Conservation (phyloP, 2,329 filamentous ascomycete genomes). For the Fusarium continuum region DNA sequence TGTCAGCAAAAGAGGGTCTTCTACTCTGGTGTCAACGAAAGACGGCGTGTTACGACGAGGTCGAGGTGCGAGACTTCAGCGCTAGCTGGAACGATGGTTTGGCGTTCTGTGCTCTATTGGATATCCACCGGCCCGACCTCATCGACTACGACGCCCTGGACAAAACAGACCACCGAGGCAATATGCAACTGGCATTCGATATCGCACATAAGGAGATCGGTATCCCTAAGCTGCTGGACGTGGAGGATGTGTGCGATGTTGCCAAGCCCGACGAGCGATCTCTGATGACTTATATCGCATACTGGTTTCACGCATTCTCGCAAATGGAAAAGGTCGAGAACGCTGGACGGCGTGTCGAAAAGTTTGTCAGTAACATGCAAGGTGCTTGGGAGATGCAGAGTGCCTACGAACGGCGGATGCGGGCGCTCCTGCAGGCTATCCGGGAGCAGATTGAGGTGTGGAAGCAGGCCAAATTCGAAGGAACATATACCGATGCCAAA, state of each 20-base stretch:
- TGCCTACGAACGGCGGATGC: conserved; percentile 91
- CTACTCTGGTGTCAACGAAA: conserved; percentile 98
- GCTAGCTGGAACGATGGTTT: conserved; percentile 96
- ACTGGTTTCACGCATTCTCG: conserved; percentile 99
- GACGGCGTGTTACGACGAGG: conserved; percentile 97
- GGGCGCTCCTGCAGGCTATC: conserved; percentile 79
- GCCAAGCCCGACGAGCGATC: conserved; percentile 94
- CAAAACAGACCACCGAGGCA: conserved; percentile 91
- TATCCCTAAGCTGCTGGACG: conserved; percentile 93
- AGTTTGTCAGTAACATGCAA: conserved; percentile 99
- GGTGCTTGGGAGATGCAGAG: conserved; percentile 99
- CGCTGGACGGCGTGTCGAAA: conserved; percentile 93
- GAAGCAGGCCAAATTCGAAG: conserved; percentile 84
- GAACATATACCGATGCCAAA: conserved; percentile 93
- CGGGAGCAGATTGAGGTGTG: conserved; percentile 77
- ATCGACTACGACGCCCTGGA: conserved; percentile 97
- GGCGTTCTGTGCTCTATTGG: conserved; percentile 93
- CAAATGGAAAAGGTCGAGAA: conserved; percentile 99
- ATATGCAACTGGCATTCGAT: conserved; percentile 98
- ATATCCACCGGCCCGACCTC: conserved; percentile 95
- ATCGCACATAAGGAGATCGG: conserved; percentile 96
- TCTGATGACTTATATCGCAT: conserved; percentile 99
- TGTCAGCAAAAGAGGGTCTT: conserved; percentile 96
- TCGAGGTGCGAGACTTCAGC: conserved; percentile 95
- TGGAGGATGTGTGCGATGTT: conserved; percentile 98